Percentiles rank a stretch among this genome's conserved stretches.
Conservation (phyloP, 257 asterid genomes). For the Nicotiana undulata region DNA sequence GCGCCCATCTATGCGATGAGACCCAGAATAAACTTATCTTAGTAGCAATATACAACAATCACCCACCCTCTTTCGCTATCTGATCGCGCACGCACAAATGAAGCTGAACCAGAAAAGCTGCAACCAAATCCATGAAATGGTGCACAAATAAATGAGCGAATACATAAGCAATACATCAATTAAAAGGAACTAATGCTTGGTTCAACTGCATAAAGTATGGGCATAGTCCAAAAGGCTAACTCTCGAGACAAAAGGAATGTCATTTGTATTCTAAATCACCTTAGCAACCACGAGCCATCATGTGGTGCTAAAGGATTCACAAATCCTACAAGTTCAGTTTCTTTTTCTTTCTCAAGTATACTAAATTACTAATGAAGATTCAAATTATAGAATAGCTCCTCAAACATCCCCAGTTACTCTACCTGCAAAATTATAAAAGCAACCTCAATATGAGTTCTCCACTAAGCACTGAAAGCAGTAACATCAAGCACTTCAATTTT, state of each 20-base stretch:
- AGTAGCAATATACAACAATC: not conserved
- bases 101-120: not conserved
- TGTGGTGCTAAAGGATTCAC: not conserved
- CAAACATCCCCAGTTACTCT: not conserved
- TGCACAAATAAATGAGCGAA: not conserved
- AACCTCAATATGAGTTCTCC: not conserved
- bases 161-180: not conserved
- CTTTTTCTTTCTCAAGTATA: not conserved
- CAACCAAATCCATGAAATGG: not conserved
- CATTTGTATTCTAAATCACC: constrained; percentile 4
- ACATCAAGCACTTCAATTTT: not conserved
- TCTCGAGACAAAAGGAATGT: not conserved
- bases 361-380: not conserved
- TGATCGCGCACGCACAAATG: not conserved
- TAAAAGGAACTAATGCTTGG: not conserved
- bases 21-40: not conserved
- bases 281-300: not conserved
- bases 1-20: not conserved
- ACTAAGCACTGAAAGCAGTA: not conserved
- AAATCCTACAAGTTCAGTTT: not conserved
- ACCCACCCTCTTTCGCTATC: not conserved
- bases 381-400: not conserved
- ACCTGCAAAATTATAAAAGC: not conserved
- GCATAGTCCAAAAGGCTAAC: not conserved
- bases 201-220: not conserved